phyloP scores from a whole-genome alignment of 2,329 filamentous ascomycete genomes.

The Tolypocladium tundrense region DNA sequence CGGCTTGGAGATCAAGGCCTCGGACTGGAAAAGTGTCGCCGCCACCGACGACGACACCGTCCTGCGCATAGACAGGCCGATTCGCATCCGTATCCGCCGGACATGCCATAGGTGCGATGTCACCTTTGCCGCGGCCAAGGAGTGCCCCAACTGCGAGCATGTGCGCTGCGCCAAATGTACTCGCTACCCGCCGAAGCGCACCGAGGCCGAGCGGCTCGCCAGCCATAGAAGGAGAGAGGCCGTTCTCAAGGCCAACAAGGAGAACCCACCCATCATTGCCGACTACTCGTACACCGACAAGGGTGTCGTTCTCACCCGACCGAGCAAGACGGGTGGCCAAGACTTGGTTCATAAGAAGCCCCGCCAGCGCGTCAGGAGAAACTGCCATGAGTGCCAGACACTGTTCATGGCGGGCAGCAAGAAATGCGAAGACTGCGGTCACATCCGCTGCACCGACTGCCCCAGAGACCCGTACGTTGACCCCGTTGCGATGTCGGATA shows the following conservation, averaged over 20 bases:
- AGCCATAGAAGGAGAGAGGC: conserved; percentile 40
- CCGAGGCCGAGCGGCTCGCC: conserved; percentile 42
- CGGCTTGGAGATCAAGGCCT: conserved; percentile 44
- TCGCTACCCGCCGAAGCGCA: conserved; percentile 59
- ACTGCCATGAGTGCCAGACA: conserved; percentile 63
- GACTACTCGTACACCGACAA: conserved; percentile 36
- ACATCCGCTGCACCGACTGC: conserved; percentile 70
- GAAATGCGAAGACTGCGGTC: conserved; percentile 58
- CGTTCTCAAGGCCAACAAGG: conserved; percentile 43
- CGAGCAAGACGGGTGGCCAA: conserved; percentile 55
- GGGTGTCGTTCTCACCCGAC: conserved; percentile 47
- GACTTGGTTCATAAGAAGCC: conserved; percentile 63
- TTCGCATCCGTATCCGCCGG: conserved; percentile 67
- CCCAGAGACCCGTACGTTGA: conserved; percentile 65
- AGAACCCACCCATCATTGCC: conserved; percentile 42
- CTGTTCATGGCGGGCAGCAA: conserved; percentile 50
- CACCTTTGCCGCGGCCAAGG: conserved; percentile 60
- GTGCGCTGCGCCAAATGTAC: conserved; percentile 71
- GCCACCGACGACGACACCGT: conserved; percentile 42
- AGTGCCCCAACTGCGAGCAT: conserved; percentile 71
- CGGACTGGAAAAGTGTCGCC: conserved; percentile 38
- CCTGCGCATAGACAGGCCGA: conserved; percentile 61
- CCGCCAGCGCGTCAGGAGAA: conserved; percentile 62
- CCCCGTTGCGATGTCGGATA: neutral
- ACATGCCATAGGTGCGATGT: conserved; percentile 74